Conservation (phyloP, 73 alveolate genomes). For the Blepharisma stoltei region DNA sequence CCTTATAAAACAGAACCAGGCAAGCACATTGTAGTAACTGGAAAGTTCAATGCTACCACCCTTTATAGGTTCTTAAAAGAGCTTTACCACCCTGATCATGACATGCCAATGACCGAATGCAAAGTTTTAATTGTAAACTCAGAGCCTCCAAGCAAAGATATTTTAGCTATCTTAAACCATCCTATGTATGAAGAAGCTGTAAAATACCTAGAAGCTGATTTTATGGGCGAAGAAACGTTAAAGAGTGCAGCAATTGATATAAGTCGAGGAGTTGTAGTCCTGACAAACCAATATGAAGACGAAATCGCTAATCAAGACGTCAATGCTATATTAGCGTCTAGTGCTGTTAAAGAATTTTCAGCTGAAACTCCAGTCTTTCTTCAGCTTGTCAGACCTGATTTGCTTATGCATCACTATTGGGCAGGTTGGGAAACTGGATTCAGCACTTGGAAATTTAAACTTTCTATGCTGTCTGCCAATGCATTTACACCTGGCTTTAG, state of each 20-base stretch:
- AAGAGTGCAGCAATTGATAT: constrained; percentile 45
- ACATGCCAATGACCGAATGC: constrained; percentile 40
- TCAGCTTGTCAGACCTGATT: constrained; percentile 54
- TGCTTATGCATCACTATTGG: constrained; percentile 56
- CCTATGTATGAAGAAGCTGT: constrained; percentile 50
- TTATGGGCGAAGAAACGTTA: constrained; percentile 43
- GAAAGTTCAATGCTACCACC: constrained; percentile 41
- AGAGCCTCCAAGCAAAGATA: constrained; percentile 44
- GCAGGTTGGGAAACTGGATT: constrained; percentile 65
- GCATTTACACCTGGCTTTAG: constrained; percentile 69
- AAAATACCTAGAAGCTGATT: constrained; percentile 45
- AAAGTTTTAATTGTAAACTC: constrained; percentile 47
- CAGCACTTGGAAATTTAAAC: constrained; percentile 54
- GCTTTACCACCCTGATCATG: constrained; percentile 64
- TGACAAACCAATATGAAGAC: constrained; percentile 50
- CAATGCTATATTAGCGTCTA: constrained; percentile 50
- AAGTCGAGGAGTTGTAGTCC: constrained; percentile 54
- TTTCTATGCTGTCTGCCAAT: constrained; percentile 61
- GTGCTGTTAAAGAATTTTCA: constrained; percentile 45
- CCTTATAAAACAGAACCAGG: constrained; percentile 35
- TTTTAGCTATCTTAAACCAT: constrained; percentile 33
- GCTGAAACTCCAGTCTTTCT: constrained; percentile 43
- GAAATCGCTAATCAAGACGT: constrained; percentile 39
- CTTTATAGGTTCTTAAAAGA: constrained; percentile 53
- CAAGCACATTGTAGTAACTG: constrained; percentile 49